Conservation (phyloP, 1,284 basidiomycete species). For the Erythrobasidium hasegawianum region DNA sequence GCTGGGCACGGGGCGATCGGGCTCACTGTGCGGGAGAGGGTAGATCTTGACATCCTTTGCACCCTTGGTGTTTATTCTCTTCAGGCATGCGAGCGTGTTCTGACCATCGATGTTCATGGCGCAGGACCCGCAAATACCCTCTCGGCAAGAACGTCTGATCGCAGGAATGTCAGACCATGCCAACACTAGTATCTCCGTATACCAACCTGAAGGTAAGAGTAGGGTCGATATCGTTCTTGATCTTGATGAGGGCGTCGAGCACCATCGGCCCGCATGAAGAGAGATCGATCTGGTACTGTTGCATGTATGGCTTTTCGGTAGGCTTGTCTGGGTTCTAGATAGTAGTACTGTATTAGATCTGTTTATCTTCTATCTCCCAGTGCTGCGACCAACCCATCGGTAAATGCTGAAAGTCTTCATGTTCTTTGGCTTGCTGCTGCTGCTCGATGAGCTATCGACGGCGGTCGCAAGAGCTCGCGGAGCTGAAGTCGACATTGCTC, state of each 20-base stretch:
- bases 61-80: constrained; percentile 79
- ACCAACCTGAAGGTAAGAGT: constrained; percentile 80
- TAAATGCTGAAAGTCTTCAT: constrained; percentile 93
- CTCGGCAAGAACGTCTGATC: constrained; percentile 75
- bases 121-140: constrained; percentile 97
- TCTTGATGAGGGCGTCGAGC: constrained; percentile 92
- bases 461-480: constrained; percentile 30
- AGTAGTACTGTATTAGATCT: not conserved
- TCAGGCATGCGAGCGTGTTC: constrained; percentile 88
- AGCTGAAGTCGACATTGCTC: constrained; percentile 30
- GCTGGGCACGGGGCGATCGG: too few relatives aligned
- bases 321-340: constrained; percentile 92
- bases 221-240: constrained; percentile 97
- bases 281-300: constrained; percentile 88
- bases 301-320: constrained; percentile 81
- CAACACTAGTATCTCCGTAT: not conserved
- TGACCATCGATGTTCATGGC: constrained; percentile 99
- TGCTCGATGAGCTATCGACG: constrained; percentile 4
- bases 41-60: constrained; percentile 84
- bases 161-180: not conserved
- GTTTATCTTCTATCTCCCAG: not conserved
- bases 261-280: constrained; percentile 97
- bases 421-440: constrained; percentile 46
- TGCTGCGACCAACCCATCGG: constrained; percentile 71
- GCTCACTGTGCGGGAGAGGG: constrained; percentile 91